phyloP scores from a whole-genome alignment of 192 early-diverging fungal genomes.

The Coemansia sp. region DNA sequence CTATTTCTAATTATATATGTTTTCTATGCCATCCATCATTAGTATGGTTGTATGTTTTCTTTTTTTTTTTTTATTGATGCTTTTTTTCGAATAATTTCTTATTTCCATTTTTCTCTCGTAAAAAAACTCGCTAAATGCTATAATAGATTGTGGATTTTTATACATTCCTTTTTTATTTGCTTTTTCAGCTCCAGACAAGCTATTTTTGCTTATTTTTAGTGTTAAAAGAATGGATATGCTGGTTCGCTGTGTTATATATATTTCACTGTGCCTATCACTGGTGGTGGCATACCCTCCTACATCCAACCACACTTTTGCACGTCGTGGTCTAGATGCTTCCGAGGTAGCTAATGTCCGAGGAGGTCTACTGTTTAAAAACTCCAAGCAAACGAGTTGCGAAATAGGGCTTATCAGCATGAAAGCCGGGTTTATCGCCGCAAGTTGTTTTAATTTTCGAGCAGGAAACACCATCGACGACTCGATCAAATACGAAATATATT shows the following conservation, averaged over 20 bases:
- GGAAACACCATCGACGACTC: neutral
- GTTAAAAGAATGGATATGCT: too few species aligned
- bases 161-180: too few species aligned
- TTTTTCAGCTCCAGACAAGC: too few species aligned
- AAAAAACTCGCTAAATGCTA: too few species aligned
- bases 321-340: neutral
- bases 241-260: neutral
- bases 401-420: constrained; percentile 1
- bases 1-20: too few species aligned
- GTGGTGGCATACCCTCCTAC: neutral
- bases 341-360: neutral
- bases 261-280: neutral
- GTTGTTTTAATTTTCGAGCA: constrained; percentile 8
- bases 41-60: too few species aligned
- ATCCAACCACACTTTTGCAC: neutral
- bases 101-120: too few species aligned
- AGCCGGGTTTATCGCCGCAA: constrained; percentile 1
- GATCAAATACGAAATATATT: neutral
- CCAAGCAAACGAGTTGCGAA: constrained; percentile 15
- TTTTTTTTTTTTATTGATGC: too few species aligned
- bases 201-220: too few species aligned
- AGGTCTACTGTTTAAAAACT: constrained; percentile 9
- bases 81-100: too few species aligned
- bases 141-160: too few species aligned
- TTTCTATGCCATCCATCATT: too few species aligned